Evolutionary conservation across 164 flowering plant genomes (phyloP), one percentile per base, ranked within the genome.

Genomic region (Tetracentron sinense): DNA sequence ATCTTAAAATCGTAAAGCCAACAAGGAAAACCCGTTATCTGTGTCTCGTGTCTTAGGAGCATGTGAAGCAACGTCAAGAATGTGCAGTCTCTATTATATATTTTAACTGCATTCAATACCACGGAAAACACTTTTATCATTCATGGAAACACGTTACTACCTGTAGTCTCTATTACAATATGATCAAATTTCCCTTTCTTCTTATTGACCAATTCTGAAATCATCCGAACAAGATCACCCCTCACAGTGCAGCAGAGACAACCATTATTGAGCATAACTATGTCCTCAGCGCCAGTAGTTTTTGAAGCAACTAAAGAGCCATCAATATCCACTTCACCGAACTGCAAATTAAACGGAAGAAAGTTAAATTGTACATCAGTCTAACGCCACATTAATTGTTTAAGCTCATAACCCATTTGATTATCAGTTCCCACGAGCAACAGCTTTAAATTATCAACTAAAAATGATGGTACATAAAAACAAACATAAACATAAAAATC

Each of bases 171-270:
- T 52, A 94, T 94, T 11, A 94, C 93, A 61, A 94, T 87, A 69
- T 87, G 97, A 78, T 94, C 98, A 67, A 94, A 94, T 54, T 78
- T 89, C 61, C 94, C 98, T 76, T 81, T 81, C 83, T 82, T 90
- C 75, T 71, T 83, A 46, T 59, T 64, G 44, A 94, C 96, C 78
- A 94, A 75, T 58, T 94, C 97, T 42, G 81, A 50, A 46, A 94
- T 87, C 98, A 94, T 88, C 65, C 96, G 86, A 50, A 94, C 98
- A 68, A 94, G 95, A 74, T 94, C 98, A 64, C 98, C 98, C 73
- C 98, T 82, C 53, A 94, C 97, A 21, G 96, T 94, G 81, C 98
- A 94, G 76, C 98, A 94, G 42, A 94, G 83, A 68, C 98, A 94
- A 53, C 98, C 98, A 79, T 94, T 89, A 65, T 94, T 94, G 52